Evolutionary conservation across 345 rosid species (phyloP).

Genomic region (Conringia planisiliqua): DNA sequence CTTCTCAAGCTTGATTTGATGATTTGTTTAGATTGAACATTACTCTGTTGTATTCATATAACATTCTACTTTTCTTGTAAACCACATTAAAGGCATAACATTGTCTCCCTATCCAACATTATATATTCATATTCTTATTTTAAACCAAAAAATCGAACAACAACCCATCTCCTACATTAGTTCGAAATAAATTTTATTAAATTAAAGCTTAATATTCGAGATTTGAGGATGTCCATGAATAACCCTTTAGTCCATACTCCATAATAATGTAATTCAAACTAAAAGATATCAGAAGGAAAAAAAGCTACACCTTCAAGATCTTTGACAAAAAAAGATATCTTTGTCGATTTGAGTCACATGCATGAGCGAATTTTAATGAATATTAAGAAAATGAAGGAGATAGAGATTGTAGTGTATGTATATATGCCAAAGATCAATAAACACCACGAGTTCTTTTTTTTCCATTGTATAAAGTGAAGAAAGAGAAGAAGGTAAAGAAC

Average conservation of each 20-base stretch:
- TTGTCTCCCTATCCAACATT: conserved; percentile 11
- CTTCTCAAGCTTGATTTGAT: neutral
- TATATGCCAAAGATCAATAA: neutral
- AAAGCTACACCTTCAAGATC: neutral
- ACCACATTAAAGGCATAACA: neutral
- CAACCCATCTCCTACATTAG: conserved; percentile 17
- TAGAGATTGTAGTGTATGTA: conserved; percentile 4
- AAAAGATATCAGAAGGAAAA: neutral
- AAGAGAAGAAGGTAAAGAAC: conserved; percentile 17
- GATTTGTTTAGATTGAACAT: neutral
- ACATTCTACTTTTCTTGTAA: neutral
- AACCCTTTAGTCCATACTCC: conserved; percentile 24
- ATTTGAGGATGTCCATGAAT: conserved; percentile 15
- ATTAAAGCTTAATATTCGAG: conserved; percentile 10
- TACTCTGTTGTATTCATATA: neutral
- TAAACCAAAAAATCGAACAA: neutral
- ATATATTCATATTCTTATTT: neutral
- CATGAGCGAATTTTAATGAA: neutral
- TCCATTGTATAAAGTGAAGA: neutral
- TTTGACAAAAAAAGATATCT: too few species aligned
- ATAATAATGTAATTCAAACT: conserved; percentile 2
- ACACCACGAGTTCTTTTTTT: neutral
- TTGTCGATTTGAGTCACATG: conserved; percentile 15
- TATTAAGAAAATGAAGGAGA: neutral
- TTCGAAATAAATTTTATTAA: neutral